Evolutionary conservation across 352 stramenopile genomes (phyloP).

Genomic region (Phytophthora hibernalis): DNA sequence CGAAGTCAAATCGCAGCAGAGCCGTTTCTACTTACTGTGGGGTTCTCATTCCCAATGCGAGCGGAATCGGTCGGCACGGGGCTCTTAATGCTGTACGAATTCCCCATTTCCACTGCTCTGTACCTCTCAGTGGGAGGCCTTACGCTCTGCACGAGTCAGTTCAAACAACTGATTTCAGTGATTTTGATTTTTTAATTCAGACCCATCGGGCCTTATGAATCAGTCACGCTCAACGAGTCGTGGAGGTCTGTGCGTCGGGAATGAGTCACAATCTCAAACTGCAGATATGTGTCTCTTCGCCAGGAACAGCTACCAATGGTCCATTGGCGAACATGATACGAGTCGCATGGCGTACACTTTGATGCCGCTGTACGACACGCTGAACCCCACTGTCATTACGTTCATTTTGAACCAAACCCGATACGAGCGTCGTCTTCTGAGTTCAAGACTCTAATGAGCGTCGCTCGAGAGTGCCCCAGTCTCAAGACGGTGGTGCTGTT

Average conservation of each 20-base stretch:
- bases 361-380: constrained; percentile 50
- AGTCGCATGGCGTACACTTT: constrained; percentile 77
- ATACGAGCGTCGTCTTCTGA: constrained; percentile 81
- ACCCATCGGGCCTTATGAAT: too few species aligned
- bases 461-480: constrained; percentile 54
- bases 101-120: constrained; percentile 62
- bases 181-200: too few species aligned
- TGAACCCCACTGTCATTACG: constrained; percentile 48
- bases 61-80: constrained; percentile 80
- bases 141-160: constrained; percentile 82
- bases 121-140: constrained; percentile 77
- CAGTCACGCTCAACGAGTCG: constrained; percentile 67
- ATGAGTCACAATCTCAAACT: constrained; percentile 47
- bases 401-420: constrained; percentile 84
- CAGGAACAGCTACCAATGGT: constrained; percentile 81
- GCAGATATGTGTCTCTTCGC: constrained; percentile 63
- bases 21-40: constrained; percentile 74
- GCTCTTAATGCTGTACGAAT: constrained; percentile 76
- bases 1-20: constrained; percentile 58
- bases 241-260: constrained; percentile 50
- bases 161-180: too few species aligned
- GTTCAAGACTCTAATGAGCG: constrained; percentile 58
- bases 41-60: constrained; percentile 75
- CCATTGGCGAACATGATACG: constrained; percentile 63
- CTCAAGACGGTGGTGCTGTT: constrained; percentile 65